Evolutionary conservation across 805 yeast genomes (phyloP).

Genomic region (Starmerella floris): DNA sequence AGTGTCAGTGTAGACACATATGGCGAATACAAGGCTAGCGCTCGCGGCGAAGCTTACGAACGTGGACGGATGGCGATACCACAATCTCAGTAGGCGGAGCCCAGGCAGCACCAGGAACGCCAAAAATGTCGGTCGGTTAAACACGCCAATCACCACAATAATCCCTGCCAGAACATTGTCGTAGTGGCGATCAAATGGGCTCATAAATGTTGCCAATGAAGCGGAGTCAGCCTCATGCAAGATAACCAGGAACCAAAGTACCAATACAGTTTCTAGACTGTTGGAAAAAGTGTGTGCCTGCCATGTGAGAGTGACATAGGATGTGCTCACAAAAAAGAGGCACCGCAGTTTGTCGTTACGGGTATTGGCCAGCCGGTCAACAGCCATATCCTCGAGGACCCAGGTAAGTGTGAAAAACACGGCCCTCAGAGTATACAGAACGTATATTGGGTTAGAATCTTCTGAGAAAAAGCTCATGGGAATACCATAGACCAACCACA

Average conservation of each 20-base stretch:
- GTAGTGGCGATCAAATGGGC: slow-evolving; percentile 23
- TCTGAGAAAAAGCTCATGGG: slow-evolving; percentile 40
- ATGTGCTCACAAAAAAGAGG: slow-evolving; percentile 35
- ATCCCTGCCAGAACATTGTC: slow-evolving; percentile 37
- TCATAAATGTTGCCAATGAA: slow-evolving; percentile 11
- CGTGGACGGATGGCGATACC: slow-evolving; percentile 28
- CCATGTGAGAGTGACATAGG: slow-evolving; percentile 61
- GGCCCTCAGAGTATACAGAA: slow-evolving; percentile 44
- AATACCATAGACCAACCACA: slow-evolving; percentile 49
- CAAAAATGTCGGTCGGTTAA: slow-evolving; percentile 74
- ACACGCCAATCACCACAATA: slow-evolving; percentile 51
- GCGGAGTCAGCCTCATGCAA: slow-evolving; percentile 30
- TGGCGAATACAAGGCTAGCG: slow-evolving; percentile 27
- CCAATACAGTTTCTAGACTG: slow-evolving; percentile 48
- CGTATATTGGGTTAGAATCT: slow-evolving; percentile 34
- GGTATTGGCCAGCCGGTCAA: slow-evolving; percentile 37
- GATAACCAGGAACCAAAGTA: slow-evolving; percentile 39
- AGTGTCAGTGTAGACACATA: slow-evolving; percentile 46
- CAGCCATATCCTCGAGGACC: slow-evolving; percentile 30
- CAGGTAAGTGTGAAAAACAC: slow-evolving; percentile 32
- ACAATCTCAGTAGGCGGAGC: slow-evolving; percentile 34
- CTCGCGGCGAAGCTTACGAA: slow-evolving; percentile 28
- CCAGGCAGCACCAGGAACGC: slow-evolving; percentile 61
- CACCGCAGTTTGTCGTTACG: slow-evolving; percentile 35
- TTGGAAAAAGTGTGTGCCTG: slow-evolving; percentile 89